phyloP scores from a whole-genome alignment of 495 filamentous ascomycete genomes.

The Neurospora sp. region DNA sequence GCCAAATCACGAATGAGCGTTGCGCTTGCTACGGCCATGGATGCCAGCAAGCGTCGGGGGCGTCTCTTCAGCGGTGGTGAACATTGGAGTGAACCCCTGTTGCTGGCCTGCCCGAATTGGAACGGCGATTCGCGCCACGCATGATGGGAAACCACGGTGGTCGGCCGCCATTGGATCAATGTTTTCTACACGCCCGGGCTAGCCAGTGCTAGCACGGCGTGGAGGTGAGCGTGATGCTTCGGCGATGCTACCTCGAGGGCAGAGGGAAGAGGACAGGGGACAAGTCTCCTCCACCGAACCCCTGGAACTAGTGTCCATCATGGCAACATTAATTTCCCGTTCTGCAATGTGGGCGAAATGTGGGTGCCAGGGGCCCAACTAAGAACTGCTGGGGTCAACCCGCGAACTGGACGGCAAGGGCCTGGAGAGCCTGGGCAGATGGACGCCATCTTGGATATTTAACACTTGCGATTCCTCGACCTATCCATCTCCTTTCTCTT shows the following conservation, averaged over 20 bases:
- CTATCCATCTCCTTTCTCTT: constrained; percentile 20
- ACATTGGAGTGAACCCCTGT: background rate
- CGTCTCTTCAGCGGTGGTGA: background rate
- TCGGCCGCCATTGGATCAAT: background rate
- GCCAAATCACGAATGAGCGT: background rate
- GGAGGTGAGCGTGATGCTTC: constrained; percentile 1
- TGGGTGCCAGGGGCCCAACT: background rate
- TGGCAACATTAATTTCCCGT: constrained; percentile 24
- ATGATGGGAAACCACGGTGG: background rate
- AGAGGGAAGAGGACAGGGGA: background rate
- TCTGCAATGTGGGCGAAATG: background rate
- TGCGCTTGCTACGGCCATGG: background rate
- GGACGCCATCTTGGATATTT: constrained; percentile 15
- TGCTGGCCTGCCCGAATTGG: background rate
- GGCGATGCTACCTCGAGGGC: background rate
- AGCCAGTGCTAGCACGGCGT: constrained; percentile 2
- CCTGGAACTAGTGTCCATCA: constrained; percentile 22
- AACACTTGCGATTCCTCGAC: constrained; percentile 14
- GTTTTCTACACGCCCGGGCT: background rate
- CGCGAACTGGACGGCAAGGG: background rate
- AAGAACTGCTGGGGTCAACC: background rate
- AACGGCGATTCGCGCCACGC: background rate
- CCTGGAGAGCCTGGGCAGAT: background rate
- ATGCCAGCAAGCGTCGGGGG: background rate
- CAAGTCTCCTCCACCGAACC: constrained; percentile 17